phyloP scores from a whole-genome alignment of 1,284 basidiomycete species.

The Ustilago vetiveriae region DNA sequence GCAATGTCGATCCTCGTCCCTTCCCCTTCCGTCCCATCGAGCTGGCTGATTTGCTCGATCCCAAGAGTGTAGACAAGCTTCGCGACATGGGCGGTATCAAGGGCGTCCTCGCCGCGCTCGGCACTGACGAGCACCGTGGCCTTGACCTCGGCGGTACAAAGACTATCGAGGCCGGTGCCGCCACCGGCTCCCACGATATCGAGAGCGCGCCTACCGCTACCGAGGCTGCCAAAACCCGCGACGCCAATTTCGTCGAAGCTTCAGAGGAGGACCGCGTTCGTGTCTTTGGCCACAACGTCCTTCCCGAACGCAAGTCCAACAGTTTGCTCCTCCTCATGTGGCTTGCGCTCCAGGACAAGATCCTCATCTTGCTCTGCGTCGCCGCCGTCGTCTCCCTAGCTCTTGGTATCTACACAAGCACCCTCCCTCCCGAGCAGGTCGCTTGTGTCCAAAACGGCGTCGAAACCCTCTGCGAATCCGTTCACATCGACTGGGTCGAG shows the following conservation, averaged over 20 bases:
- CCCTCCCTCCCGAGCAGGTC: slow-evolving; percentile 73
- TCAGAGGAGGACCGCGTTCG: slow-evolving; percentile 50
- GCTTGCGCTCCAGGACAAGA: slow-evolving; percentile 93
- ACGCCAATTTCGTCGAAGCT: slow-evolving; percentile 44
- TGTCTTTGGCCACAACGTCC: slow-evolving; percentile 83
- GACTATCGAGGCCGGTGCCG: slow-evolving; percentile 25
- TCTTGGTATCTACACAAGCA: slow-evolving; percentile 92
- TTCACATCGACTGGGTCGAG: slow-evolving; percentile 87
- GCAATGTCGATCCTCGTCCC: slow-evolving; percentile 57
- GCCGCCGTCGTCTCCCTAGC: slow-evolving; percentile 92
- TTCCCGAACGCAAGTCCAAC: slow-evolving; percentile 82
- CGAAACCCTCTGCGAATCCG: slow-evolving; percentile 37
- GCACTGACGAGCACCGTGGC: slow-evolving; percentile 72
- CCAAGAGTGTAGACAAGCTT: slow-evolving; percentile 78
- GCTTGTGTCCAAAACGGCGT: slow-evolving; percentile 68
- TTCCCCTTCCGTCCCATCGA: slow-evolving; percentile 73
- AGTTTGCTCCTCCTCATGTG: slow-evolving; percentile 87
- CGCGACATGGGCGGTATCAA: slow-evolving; percentile 78
- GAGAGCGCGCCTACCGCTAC: slow-evolving; percentile 16
- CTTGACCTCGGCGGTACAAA: slow-evolving; percentile 51
- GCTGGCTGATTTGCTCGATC: slow-evolving; percentile 88
- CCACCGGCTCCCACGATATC: slow-evolving; percentile 19
- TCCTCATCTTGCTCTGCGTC: slow-evolving; percentile 86
- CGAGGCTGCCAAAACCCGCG: slow-evolving; percentile 7
- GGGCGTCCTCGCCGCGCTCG: slow-evolving; percentile 78